A percentile compares a stretch with the other conserved stretches of the same genome.
Evolutionary conservation across 768 basidiomycete species (phyloP).

Genomic region (Auriscalpium vulgare): DNA sequence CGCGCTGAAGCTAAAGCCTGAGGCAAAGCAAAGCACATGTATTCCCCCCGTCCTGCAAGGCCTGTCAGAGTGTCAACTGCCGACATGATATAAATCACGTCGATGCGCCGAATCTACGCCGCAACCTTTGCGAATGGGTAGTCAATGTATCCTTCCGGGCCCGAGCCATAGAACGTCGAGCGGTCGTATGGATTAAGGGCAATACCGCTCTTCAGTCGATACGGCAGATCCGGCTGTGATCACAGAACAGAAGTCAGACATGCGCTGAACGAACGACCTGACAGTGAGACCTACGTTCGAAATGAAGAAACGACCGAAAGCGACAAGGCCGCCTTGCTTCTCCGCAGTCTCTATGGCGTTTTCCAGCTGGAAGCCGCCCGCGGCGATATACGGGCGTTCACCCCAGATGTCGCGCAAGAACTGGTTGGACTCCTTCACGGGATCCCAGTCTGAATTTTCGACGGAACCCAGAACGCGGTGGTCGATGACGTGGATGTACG

Average conservation of each 20-base stretch:
- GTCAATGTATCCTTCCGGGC: too few relatives aligned
- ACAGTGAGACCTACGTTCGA: constrained; percentile 6
- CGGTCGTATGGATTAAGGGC: too few relatives aligned
- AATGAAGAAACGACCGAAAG: constrained; percentile 7
- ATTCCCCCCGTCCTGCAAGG: too few relatives aligned
- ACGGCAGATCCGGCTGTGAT: background rate
- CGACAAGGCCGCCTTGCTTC: constrained; percentile 7
- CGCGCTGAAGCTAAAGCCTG: too few relatives aligned
- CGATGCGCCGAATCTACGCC: too few relatives aligned
- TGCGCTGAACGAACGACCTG: background rate
- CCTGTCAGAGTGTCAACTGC: too few relatives aligned
- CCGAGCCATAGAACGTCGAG: too few relatives aligned
- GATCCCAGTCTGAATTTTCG: background rate
- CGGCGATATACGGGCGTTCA: constrained; percentile 14
- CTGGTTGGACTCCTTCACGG: constrained; percentile 10
- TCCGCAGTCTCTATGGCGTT: constrained; percentile 12
- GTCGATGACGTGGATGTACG: constrained; percentile 26
- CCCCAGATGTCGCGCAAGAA: constrained; percentile 19
- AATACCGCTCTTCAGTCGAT: too few relatives aligned
- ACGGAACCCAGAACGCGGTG: constrained; percentile 2
- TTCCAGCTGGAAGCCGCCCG: constrained; percentile 17
- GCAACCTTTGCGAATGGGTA: too few relatives aligned
- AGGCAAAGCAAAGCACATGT: too few relatives aligned
- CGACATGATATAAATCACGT: too few relatives aligned
- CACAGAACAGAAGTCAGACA: background rate